These are phyloP conservation scores for Ephemerocybe angulata DNA, from an alignment of 768 basidiomycete genomes.

Conservation along the genomic window DNA sequence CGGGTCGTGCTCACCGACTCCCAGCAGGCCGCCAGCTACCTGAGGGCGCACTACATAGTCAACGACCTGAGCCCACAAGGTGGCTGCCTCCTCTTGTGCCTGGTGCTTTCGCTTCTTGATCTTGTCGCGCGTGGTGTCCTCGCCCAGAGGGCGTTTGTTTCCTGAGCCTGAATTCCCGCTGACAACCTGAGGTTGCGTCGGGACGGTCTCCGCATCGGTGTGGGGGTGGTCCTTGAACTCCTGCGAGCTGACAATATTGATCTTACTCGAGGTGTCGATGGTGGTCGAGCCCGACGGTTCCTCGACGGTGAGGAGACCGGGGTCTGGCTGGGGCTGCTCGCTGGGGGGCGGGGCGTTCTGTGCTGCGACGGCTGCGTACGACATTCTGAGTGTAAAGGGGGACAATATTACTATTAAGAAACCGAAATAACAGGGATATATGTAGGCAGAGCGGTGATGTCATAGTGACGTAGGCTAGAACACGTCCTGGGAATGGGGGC, in stretches of 20 bases:
- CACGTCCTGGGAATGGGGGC: slow-evolving; percentile 83
- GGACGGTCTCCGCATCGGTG: slow-evolving; percentile 18
- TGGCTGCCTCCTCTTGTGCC: background rate
- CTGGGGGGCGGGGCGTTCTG: slow-evolving; percentile 50
- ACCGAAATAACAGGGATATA: slow-evolving; percentile 6
- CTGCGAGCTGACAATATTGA: slow-evolving; percentile 51
- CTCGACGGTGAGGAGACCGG: slow-evolving; percentile 54
- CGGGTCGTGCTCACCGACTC: slow-evolving; percentile 47
- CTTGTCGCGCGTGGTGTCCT: background rate
- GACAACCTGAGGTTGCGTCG: slow-evolving; percentile 10
- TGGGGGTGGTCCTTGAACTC: slow-evolving; percentile 46
- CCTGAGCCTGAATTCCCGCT: slow-evolving; percentile 3
- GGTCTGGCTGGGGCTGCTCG: slow-evolving; percentile 62
- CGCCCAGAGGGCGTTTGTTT: background rate
- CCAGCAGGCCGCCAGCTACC: slow-evolving; percentile 66
- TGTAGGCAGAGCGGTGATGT: slow-evolving; percentile 1
- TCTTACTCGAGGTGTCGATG: slow-evolving; percentile 49
- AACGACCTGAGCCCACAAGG: background rate
- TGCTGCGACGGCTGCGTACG: slow-evolving; percentile 67
- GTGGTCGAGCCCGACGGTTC: slow-evolving; percentile 33
- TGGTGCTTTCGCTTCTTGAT: background rate
- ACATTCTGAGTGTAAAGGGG: slow-evolving; percentile 42
- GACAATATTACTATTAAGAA: slow-evolving; percentile 2
- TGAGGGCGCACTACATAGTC: background rate
- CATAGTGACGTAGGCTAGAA: slow-evolving; percentile 47